Evolutionary conservation across 106 monocot genomes (phyloP).

Genomic region (Dioscorea alata): DNA sequence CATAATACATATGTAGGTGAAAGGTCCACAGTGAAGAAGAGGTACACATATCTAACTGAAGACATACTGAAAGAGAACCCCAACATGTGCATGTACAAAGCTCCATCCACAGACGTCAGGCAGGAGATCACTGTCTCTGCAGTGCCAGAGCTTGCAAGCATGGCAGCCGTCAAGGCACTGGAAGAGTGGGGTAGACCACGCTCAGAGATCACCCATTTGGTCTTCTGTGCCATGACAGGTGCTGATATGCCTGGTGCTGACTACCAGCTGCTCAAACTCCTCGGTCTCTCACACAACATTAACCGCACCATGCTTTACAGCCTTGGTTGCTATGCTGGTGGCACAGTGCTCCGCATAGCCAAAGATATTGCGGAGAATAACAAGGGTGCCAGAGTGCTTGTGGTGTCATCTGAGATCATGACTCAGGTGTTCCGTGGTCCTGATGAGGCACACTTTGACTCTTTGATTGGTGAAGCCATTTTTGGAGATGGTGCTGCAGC

Average conservation of each 20-base stretch:
- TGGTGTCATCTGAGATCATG: slow-evolving; percentile 30
- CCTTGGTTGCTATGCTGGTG: slow-evolving; percentile 33
- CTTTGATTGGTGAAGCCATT: neutral
- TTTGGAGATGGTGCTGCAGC: neutral
- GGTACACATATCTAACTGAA: slow-evolving; percentile 26
- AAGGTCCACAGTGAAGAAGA: slow-evolving; percentile 20
- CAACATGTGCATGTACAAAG: slow-evolving; percentile 24
- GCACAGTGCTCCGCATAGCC: slow-evolving; percentile 32
- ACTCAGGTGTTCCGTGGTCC: slow-evolving; percentile 5
- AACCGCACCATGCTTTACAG: slow-evolving; percentile 32
- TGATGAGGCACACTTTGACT: neutral
- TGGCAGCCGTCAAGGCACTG: slow-evolving; percentile 19
- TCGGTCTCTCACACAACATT: slow-evolving; percentile 24
- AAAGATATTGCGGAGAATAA: slow-evolving; percentile 50
- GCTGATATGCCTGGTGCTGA: slow-evolving; percentile 39
- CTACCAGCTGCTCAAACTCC: slow-evolving; percentile 29
- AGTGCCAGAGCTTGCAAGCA: slow-evolving; percentile 21
- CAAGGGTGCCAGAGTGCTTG: slow-evolving; percentile 26
- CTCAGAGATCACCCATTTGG: slow-evolving; percentile 26
- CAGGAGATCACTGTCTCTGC: slow-evolving; percentile 28
- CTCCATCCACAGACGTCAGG: slow-evolving; percentile 30
- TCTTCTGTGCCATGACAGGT: slow-evolving; percentile 24
- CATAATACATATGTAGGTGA: slow-evolving; percentile 24
- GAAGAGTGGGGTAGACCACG: slow-evolving; percentile 29
- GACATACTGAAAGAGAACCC: slow-evolving; percentile 24